Evolutionary conservation across 2,329 filamentous ascomycete species (phyloP).

Genomic region (Boeremia exigua): DNA sequence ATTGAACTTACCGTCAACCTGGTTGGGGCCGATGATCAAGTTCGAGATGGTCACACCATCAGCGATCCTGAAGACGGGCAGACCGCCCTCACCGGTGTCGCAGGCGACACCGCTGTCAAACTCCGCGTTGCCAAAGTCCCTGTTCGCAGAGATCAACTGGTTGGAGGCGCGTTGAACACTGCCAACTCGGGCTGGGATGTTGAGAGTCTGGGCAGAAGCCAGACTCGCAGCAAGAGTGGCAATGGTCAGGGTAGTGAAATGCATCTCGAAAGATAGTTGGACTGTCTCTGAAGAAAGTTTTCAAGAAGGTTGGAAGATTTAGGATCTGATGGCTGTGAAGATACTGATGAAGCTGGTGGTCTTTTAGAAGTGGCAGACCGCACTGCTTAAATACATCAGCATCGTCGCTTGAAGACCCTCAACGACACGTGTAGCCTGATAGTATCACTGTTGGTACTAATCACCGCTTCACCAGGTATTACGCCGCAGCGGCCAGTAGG

Average conservation of each 20-base stretch:
- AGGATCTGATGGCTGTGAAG: not conserved
- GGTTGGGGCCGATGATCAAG: constrained; percentile 56
- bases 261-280: not conserved
- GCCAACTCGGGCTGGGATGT: not conserved
- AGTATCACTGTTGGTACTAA: not conserved
- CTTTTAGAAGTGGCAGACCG: not conserved
- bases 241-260: not conserved
- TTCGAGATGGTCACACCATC: constrained; percentile 55
- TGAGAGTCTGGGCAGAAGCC: constrained; percentile 2
- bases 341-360: not conserved
- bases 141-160: not conserved
- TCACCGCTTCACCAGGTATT: not conserved
- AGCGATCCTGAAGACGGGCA: constrained; percentile 55
- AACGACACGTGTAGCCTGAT: not conserved
- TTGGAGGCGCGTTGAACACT: not conserved
- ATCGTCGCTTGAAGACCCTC: not conserved
- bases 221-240: not conserved
- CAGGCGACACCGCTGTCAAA: constrained; percentile 3
- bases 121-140: constrained; percentile 1
- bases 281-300: not conserved
- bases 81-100: not conserved
- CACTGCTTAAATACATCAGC: not conserved
- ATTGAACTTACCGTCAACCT: constrained; percentile 49
- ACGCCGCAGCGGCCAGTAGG: not conserved
- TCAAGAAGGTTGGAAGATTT: not conserved